Evolutionary conservation across 2,329 filamentous ascomycete species (phyloP).

Genomic region (Metarhizium anisopliae): DNA sequence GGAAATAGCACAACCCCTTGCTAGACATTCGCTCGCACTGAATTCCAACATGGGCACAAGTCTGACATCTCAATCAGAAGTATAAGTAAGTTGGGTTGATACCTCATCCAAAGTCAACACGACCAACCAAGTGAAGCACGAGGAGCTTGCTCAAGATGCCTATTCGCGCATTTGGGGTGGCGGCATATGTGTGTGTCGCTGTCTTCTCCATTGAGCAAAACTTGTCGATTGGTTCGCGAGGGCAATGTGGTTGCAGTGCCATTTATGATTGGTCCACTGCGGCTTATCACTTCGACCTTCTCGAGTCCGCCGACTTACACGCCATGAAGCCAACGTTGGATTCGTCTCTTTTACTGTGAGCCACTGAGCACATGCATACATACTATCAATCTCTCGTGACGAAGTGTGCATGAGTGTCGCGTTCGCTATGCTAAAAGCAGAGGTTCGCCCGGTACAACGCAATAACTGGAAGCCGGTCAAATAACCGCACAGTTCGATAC

Average conservation of each 20-base stretch:
- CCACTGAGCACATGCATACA: too few relatives aligned
- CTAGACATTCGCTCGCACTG: too few relatives aligned
- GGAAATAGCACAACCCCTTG: too few relatives aligned
- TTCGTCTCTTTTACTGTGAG: too few relatives aligned
- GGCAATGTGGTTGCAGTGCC: slow-evolving; percentile 6
- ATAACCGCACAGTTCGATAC: too few relatives aligned
- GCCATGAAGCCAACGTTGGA: neutral
- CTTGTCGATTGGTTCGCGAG: slow-evolving; percentile 5
- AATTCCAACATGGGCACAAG: too few relatives aligned
- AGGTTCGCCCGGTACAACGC: too few relatives aligned
- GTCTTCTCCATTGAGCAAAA: neutral
- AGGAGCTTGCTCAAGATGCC: neutral
- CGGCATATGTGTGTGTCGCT: neutral
- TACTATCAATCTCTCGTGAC: too few relatives aligned
- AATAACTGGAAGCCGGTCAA: too few relatives aligned
- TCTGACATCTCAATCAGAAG: neutral
- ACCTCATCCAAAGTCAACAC: neutral
- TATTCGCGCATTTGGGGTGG: slow-evolving; percentile 1
- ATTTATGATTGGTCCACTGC: slow-evolving; percentile 6
- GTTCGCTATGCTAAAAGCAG: too few relatives aligned
- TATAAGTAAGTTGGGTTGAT: neutral
- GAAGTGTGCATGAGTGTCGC: too few relatives aligned
- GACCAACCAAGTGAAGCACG: slow-evolving; percentile 1
- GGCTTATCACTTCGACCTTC: neutral
- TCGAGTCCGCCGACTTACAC: neutral